Conservation (phyloP, 2,329 filamentous ascomycete genomes). For the Neonectria coccinea region DNA sequence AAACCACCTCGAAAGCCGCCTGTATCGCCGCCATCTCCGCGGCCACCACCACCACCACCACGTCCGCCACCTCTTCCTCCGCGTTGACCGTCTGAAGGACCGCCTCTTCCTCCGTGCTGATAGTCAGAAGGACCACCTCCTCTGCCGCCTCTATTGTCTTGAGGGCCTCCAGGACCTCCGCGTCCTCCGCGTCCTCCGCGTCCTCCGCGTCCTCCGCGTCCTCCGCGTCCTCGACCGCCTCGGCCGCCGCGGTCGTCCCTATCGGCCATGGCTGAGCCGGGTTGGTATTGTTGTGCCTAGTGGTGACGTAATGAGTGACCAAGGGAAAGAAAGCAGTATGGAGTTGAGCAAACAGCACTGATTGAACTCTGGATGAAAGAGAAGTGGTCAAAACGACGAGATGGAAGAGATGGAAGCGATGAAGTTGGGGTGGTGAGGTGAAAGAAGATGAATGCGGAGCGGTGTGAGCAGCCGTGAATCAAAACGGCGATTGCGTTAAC, state of each 20-base stretch:
- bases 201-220: conserved; percentile 15
- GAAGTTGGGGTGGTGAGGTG: neutral
- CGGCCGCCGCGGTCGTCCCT: conserved; percentile 44
- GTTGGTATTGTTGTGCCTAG: neutral
- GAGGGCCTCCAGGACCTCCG: conserved; percentile 23
- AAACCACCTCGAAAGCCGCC: conserved; percentile 33
- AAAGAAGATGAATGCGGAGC: neutral
- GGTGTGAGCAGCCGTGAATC: neutral
- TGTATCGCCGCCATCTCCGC: conserved; percentile 32
- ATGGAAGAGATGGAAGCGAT: neutral
- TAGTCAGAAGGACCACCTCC: conserved; percentile 31
- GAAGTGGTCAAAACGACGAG: neutral
- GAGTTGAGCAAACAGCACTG: neutral
- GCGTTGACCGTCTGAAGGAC: conserved; percentile 31
- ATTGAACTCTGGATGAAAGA: neutral
- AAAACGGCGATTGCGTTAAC: neutral
- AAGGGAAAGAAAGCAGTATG: neutral
- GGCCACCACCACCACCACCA: conserved; percentile 39
- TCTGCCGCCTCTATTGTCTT: conserved; percentile 2
- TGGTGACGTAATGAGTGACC: neutral
- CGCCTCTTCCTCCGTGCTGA: conserved; percentile 19
- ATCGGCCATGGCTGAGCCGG: conserved; percentile 43
- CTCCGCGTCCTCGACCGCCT: conserved; percentile 29
- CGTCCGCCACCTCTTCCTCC: conserved; percentile 23
- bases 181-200: conserved; percentile 17